Evolutionary conservation across 257 asterid genomes (phyloP).

Genomic region (Jasminum sambac): DNA sequence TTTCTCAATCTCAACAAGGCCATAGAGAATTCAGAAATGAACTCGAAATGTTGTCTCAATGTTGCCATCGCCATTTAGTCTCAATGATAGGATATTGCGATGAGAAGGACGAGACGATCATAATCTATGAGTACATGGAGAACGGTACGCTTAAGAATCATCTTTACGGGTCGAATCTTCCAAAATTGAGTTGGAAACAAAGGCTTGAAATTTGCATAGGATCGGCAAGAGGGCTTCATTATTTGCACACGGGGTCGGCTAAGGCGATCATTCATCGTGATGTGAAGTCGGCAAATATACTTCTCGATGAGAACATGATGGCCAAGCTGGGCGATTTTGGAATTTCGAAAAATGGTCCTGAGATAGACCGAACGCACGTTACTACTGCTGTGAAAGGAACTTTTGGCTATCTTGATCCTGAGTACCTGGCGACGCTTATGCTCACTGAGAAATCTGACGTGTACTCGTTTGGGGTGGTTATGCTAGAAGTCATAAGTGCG

Average conservation of each 20-base stretch:
- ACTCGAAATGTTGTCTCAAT: constrained; percentile 34
- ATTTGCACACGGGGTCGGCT: constrained; percentile 55
- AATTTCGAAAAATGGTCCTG: constrained; percentile 56
- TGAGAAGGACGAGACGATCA: constrained; percentile 55
- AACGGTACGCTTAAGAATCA: constrained; percentile 56
- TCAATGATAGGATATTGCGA: constrained; percentile 29
- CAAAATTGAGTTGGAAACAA: constrained; percentile 55
- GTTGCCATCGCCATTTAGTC: constrained; percentile 20
- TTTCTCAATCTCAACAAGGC: constrained; percentile 49
- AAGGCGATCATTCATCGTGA: constrained; percentile 59
- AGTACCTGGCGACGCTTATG: constrained; percentile 51
- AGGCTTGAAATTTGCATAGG: constrained; percentile 66
- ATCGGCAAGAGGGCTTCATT: constrained; percentile 58
- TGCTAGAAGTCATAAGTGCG: constrained; percentile 58
- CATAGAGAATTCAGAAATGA: constrained; percentile 50
- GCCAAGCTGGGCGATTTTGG: constrained; percentile 64
- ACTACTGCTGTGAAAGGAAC: constrained; percentile 66
- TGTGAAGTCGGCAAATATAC: constrained; percentile 61
- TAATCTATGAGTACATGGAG: constrained; percentile 64
- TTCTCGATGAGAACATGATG: constrained; percentile 55
- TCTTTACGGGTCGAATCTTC: constrained; percentile 44
- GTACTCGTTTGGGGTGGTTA: constrained; percentile 63
- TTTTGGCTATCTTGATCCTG: constrained; percentile 60
- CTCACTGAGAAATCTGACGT: constrained; percentile 57
- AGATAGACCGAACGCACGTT: constrained; percentile 42